Percentiles rank a stretch among this genome's conserved stretches.
phyloP scores from a whole-genome alignment of 805 yeast species.

The Saturnispora sekii region DNA sequence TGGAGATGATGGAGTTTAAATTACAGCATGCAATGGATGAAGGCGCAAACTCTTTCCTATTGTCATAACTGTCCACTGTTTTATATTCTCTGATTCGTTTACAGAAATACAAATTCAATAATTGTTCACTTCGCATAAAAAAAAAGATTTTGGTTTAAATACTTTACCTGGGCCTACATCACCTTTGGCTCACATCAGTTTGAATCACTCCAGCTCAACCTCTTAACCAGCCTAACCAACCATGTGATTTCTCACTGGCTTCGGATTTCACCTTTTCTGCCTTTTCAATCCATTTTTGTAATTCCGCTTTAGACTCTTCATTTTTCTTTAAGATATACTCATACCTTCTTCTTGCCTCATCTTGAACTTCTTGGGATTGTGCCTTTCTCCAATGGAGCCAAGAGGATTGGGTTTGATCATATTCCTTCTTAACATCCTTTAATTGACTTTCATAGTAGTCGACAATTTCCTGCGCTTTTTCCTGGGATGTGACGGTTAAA shows the following conservation, averaged over 20 bases:
- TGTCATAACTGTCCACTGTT: constrained; percentile 39
- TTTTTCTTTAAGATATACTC: constrained; percentile 16
- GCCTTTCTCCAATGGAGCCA: constrained; percentile 25
- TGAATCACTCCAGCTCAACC: constrained; percentile 7
- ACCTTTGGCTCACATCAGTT: not conserved
- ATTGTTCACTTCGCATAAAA: not conserved
- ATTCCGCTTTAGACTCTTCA: constrained; percentile 16
- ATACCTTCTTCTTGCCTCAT: constrained; percentile 19
- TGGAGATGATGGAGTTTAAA: constrained; percentile 47
- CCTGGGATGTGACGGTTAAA: constrained; percentile 16
- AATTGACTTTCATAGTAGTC: constrained; percentile 17
- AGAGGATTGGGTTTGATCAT: constrained; percentile 21
- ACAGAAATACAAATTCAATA: not conserved
- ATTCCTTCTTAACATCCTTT: constrained; percentile 19
- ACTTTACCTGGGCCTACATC: too few relatives aligned
- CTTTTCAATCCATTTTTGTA: constrained; percentile 13
- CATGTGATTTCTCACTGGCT: constrained; percentile 18
- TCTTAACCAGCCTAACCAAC: constrained; percentile 21
- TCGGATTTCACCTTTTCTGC: constrained; percentile 12
- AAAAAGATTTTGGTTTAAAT: not conserved
- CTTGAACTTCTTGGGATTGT: constrained; percentile 22
- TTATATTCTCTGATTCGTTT: not conserved
- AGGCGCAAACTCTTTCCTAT: constrained; percentile 79
- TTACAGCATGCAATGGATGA: constrained; percentile 68
- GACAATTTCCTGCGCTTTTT: constrained; percentile 19